Conservation (phyloP, 257 asterid species). For the Anisodus tanguticus region DNA sequence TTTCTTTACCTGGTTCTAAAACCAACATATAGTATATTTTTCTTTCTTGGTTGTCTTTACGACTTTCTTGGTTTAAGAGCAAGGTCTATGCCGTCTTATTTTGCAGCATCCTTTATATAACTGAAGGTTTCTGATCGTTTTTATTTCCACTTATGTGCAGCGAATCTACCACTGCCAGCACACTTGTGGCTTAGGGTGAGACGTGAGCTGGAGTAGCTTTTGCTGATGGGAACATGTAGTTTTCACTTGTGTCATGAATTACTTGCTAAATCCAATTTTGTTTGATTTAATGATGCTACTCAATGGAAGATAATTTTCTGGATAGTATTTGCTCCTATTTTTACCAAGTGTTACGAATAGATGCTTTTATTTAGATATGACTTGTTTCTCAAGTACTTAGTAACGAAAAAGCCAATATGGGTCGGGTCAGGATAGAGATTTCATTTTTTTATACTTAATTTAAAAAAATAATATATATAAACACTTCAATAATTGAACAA, state of each 20-base stretch:
- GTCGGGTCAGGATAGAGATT: too few relatives aligned
- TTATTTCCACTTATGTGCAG: slow-evolving; percentile 45
- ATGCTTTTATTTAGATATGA: slow-evolving; percentile 20
- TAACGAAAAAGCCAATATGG: not conserved
- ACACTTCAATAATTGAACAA: too few relatives aligned
- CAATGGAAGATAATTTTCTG: slow-evolving; percentile 18
- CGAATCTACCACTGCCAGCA: slow-evolving; percentile 87
- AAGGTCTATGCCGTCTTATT: not conserved
- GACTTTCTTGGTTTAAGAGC: not conserved
- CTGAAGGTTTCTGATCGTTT: not conserved
- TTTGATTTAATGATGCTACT: slow-evolving; percentile 25
- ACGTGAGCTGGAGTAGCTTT: not conserved
- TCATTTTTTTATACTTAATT: too few relatives aligned
- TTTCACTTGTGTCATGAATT: not conserved
- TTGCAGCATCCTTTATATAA: not conserved
- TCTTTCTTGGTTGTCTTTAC: not conserved
- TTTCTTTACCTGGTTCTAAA: not conserved
- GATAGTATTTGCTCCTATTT: not conserved
- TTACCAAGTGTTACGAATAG: not conserved
- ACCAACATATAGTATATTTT: not conserved
- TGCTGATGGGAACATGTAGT: slow-evolving; percentile 1
- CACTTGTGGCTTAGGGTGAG: slow-evolving; percentile 64
- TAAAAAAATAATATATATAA: too few relatives aligned
- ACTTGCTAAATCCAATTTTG: slow-evolving; percentile 29
- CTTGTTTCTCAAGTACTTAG: not conserved